phyloP scores from a whole-genome alignment of 352 stramenopile species.

The Halophytophthora polymorphica region DNA sequence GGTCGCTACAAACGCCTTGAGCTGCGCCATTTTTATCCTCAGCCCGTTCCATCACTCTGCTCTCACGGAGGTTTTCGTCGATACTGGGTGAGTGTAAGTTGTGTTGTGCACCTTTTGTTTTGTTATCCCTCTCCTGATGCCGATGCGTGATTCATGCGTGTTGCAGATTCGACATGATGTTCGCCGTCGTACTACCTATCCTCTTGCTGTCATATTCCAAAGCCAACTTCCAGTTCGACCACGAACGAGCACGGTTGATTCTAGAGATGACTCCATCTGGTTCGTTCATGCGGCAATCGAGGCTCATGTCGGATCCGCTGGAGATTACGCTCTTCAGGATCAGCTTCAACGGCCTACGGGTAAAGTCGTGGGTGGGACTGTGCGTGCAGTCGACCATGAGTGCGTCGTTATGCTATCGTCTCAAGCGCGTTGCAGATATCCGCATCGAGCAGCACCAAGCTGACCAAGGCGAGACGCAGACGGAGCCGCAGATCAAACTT shows the following conservation, averaged over 20 bases:
- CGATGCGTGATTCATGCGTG: not conserved
- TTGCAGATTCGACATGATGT: conserved; percentile 8
- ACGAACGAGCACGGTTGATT: not conserved
- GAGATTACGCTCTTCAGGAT: conserved; percentile 3
- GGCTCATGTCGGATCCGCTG: not conserved
- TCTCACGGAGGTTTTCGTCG: conserved; percentile 5
- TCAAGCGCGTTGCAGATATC: conserved; percentile 5
- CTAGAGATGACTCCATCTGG: not conserved
- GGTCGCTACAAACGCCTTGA: not conserved
- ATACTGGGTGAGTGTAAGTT: not conserved
- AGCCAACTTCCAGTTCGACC: conserved; percentile 3
- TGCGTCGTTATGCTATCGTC: conserved; percentile 8
- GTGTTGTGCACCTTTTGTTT: not conserved
- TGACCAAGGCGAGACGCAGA: not conserved
- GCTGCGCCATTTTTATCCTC: conserved; percentile 5
- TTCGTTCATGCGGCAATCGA: not conserved
- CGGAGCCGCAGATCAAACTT: not conserved
- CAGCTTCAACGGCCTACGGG: conserved; percentile 3
- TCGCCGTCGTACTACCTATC: conserved; percentile 7
- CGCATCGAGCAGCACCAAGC: not conserved
- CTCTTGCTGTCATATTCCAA: conserved; percentile 3
- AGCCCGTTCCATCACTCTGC: conserved; percentile 1
- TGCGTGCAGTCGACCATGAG: conserved; percentile 1
- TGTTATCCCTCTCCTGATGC: not conserved
- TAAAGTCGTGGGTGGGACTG: conserved; percentile 3